Base-by-base conservation (phyloP, 78 protist genomes). In the Isochrysis galbana region DNA sequence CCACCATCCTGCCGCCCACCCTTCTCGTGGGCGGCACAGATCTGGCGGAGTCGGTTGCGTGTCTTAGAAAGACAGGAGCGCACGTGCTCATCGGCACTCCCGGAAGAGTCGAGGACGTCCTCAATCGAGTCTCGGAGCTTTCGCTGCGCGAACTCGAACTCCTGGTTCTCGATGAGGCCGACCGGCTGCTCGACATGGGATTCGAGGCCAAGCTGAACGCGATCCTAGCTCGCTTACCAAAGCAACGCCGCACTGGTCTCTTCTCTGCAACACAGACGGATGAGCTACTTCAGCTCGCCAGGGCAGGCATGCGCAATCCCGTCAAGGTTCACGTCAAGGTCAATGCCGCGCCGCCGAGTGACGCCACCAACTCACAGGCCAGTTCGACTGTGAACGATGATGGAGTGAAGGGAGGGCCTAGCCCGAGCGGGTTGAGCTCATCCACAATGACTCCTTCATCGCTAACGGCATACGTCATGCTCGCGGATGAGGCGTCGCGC, bases 71-170 rank as follows among this genome's bases (percentile, higher is more conserved):
- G 54, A 41, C 90, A 22, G 98, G 97, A 46, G 96, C 91, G 22
- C 84, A 96, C 93, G 74, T 97, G 67, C 54, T 94, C 36, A 78
- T 97, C 36, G 97, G 98, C 48, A 97, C 98, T 41, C 98, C 98
- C 34, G 98, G 98, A 41, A 90, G 98, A 48, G 69, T 96, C 44
- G 82, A 96, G 41, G 74, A 91, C 84, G 42, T 47, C 82, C 84
- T 91, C 26, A 38, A 1, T 17, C 34, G 55, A 34, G 17, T 44
- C 36, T 5, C 2, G n/a, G 38, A 5, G 26, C n/a, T 88, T 21
- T 1, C 26, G 3, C 26, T 88, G n/a, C n/a, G 90, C 4, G 94
- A 95, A 54, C 91, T 98, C 46, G 98, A 97, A 90, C 74, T 98
- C 48, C 93, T 97, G 54, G 94, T 98, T 11, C 89, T 98, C 21